Evolutionary conservation across 2,329 filamentous ascomycete species (phyloP).

Genomic region (Cylindrodendrum hubeiense): DNA sequence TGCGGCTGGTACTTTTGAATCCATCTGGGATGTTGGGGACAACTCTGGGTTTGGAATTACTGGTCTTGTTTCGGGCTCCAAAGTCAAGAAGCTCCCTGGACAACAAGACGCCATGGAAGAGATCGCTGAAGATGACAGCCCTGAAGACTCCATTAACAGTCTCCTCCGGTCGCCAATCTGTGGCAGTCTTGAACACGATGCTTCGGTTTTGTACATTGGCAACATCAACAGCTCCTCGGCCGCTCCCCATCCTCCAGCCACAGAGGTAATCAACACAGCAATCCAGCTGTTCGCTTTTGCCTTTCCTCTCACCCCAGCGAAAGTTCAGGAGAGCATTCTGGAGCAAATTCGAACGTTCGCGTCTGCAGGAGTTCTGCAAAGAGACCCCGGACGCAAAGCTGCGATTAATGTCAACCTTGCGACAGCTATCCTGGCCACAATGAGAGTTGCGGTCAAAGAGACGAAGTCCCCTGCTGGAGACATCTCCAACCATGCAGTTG

Average conservation of each 20-base stretch:
- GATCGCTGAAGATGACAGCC: conserved; percentile 65
- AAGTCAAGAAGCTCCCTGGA: conserved; percentile 77
- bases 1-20: conserved; percentile 90
- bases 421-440: conserved; percentile 80
- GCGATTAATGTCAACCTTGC: conserved; percentile 94
- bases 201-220: conserved; percentile 80
- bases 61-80: conserved; percentile 83
- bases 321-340: conserved; percentile 94
- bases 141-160: conserved; percentile 74
- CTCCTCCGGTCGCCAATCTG: conserved; percentile 79
- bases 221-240: conserved; percentile 56
- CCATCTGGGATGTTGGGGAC: conserved; percentile 93
- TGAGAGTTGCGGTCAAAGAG: conserved; percentile 88
- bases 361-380: conserved; percentile 82
- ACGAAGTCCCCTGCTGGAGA: conserved; percentile 79
- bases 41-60: conserved; percentile 96
- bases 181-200: conserved; percentile 89
- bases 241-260: conserved; percentile 83
- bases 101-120: conserved; percentile 68
- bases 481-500: conserved; percentile 79
- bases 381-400: conserved; percentile 88
- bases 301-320: conserved; percentile 87
- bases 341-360: conserved; percentile 94
- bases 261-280: conserved; percentile 93
- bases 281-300: conserved; percentile 94